Evolutionary conservation across 805 yeast species (phyloP).

Genomic region (Kuraishia molischiana): DNA sequence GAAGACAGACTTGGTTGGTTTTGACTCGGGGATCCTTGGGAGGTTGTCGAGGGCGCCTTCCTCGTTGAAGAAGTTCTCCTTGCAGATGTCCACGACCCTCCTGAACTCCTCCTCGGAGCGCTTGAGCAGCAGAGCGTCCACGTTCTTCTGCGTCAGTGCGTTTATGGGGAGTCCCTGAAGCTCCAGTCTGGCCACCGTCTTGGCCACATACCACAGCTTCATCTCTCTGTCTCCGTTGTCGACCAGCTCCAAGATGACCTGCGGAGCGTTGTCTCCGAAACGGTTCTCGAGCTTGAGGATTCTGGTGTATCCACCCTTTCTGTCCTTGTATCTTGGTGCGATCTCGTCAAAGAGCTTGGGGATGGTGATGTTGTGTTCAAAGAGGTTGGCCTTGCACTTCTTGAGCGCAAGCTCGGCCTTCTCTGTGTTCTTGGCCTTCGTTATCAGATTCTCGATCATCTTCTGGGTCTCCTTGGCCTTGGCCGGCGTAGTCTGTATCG

Average conservation of each 20-base stretch:
- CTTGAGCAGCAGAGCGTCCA: conserved; percentile 40
- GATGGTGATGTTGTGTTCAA: conserved; percentile 37
- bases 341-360: conserved; percentile 64
- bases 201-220: conserved; percentile 70
- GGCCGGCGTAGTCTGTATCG: conserved; percentile 63
- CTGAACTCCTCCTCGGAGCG: conserved; percentile 46
- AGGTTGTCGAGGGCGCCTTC: conserved; percentile 11
- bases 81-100: conserved; percentile 52
- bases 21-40: conserved; percentile 19
- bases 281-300: conserved; percentile 78
- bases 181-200: conserved; percentile 73
- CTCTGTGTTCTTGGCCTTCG: conserved; percentile 36
- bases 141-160: conserved; percentile 44
- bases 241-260: conserved; percentile 79
- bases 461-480: conserved; percentile 65
- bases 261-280: conserved; percentile 83
- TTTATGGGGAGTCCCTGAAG: conserved; percentile 47
- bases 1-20: conserved; percentile 14
- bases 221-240: conserved; percentile 51
- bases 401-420: conserved; percentile 6
- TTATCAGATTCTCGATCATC: conserved; percentile 53
- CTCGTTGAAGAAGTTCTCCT: conserved; percentile 29
- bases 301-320: conserved; percentile 82
- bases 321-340: conserved; percentile 47
- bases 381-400: conserved; percentile 27